phyloP scores from a whole-genome alignment of 306 rosid species.

The Pyrus communis region DNA sequence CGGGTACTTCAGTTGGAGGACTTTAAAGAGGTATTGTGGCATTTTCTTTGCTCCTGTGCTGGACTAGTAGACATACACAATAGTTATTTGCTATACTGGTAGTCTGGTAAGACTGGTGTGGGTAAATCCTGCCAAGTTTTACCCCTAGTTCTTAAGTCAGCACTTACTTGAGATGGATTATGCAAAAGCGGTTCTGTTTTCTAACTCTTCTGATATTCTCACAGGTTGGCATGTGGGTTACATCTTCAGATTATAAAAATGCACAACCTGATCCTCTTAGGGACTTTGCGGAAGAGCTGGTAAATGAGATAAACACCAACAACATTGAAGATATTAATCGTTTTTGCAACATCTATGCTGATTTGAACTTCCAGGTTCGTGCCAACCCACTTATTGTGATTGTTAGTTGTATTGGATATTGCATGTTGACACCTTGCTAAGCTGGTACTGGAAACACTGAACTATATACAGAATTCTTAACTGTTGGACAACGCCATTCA shows the following conservation, averaged over 20 bases:
- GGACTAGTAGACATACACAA: background rate
- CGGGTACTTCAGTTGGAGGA: slow-evolving; percentile 76
- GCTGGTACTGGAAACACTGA: background rate
- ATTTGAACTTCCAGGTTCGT: slow-evolving; percentile 69
- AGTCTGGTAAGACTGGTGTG: background rate
- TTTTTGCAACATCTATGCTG: slow-evolving; percentile 73
- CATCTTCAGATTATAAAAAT: slow-evolving; percentile 52
- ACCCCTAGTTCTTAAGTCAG: background rate
- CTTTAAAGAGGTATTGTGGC: slow-evolving; percentile 60
- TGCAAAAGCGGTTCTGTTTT: background rate
- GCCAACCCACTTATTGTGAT: background rate
- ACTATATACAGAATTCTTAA: background rate
- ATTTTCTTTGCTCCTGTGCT: background rate
- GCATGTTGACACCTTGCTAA: background rate
- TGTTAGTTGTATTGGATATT: background rate
- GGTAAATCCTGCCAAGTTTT: background rate
- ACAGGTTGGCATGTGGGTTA: slow-evolving; percentile 68
- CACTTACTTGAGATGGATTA: background rate
- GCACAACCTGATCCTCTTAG: slow-evolving; percentile 93
- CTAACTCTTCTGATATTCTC: slow-evolving; percentile 11
- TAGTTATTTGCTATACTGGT: background rate
- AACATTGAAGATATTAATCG: slow-evolving; percentile 73
- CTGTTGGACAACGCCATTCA: background rate
- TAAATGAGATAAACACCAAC: slow-evolving; percentile 68
- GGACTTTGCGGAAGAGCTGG: slow-evolving; percentile 59